Conservation (phyloP, 2,329 filamentous ascomycete genomes). For the Colletotrichum sp. region DNA sequence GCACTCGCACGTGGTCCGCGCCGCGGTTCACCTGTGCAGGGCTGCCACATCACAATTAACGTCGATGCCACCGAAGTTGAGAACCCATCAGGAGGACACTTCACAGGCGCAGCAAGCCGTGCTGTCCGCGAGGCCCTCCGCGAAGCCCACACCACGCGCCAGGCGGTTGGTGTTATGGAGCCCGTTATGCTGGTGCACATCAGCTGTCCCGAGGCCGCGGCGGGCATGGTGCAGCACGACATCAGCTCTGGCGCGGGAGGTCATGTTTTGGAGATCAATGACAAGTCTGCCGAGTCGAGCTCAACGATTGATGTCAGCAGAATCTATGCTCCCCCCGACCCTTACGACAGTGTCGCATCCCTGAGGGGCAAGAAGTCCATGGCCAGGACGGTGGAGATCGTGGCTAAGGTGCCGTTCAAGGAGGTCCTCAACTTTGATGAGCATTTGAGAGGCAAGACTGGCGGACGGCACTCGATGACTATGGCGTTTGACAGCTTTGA, state of each 20-base stretch:
- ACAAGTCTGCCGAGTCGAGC: slow-evolving; percentile 45
- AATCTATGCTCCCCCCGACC: slow-evolving; percentile 89
- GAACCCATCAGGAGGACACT: slow-evolving; percentile 70
- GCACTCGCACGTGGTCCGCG: slow-evolving; percentile 86
- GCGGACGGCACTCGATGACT: slow-evolving; percentile 71
- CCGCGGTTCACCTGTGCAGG: slow-evolving; percentile 80
- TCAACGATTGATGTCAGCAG: slow-evolving; percentile 68
- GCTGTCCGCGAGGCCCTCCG: slow-evolving; percentile 75
- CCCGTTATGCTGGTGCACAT: slow-evolving; percentile 93
- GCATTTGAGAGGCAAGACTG: slow-evolving; percentile 86
- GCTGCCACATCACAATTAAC: slow-evolving; percentile 71
- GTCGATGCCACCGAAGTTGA: slow-evolving; percentile 60
- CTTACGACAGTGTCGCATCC: slow-evolving; percentile 70
- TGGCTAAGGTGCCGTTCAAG: slow-evolving; percentile 88
- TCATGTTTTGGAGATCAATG: slow-evolving; percentile 74
- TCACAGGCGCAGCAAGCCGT: slow-evolving; percentile 65
- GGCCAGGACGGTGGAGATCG: slow-evolving; percentile 66
- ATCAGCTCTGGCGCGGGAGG: slow-evolving; percentile 75
- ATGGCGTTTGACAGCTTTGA: slow-evolving; percentile 66
- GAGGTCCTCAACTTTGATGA: slow-evolving; percentile 97
- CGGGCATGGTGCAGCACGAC: slow-evolving; percentile 84
- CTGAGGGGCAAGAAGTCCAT: slow-evolving; percentile 55
- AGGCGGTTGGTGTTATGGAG: slow-evolving; percentile 76
- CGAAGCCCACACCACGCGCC: slow-evolving; percentile 55
- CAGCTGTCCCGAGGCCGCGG: slow-evolving; percentile 79